Evolutionary conservation across 2,329 filamentous ascomycete species (phyloP).

Genomic region (Emmonsiellopsis sp.): DNA sequence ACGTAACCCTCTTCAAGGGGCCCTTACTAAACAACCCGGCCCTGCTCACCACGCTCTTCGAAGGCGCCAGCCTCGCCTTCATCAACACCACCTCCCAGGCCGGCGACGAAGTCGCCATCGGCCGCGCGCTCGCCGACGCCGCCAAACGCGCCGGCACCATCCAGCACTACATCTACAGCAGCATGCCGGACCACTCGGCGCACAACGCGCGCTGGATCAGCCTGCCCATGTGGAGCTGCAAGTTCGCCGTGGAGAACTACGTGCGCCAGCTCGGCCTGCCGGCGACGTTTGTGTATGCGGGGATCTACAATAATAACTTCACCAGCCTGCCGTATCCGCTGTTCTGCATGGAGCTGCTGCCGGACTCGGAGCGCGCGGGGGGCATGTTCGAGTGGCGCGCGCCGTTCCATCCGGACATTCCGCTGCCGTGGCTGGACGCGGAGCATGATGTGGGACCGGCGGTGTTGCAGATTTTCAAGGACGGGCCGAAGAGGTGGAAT

Average conservation of each 20-base stretch:
- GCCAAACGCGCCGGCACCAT: conserved; percentile 69
- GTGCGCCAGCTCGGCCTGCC: conserved; percentile 72
- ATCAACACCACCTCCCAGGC: conserved; percentile 93
- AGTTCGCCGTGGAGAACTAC: conserved; percentile 89
- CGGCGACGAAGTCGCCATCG: conserved; percentile 85
- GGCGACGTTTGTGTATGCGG: conserved; percentile 88
- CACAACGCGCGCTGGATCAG: conserved; percentile 69
- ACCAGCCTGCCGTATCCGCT: conserved; percentile 85
- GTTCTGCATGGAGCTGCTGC: conserved; percentile 85
- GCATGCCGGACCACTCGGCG: conserved; percentile 87
- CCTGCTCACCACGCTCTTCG: conserved; percentile 69
- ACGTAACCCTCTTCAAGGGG: conserved; percentile 64
- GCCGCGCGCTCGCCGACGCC: conserved; percentile 77
- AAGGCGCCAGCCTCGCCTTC: conserved; percentile 78
- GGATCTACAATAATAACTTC: conserved; percentile 99
- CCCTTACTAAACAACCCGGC: conserved; percentile 59
- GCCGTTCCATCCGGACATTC: conserved; percentile 81
- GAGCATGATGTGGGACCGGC: conserved; percentile 94
- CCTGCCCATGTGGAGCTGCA: conserved; percentile 82
- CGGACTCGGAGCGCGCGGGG: conserved; percentile 42
- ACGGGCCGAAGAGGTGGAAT: conserved; percentile 78
- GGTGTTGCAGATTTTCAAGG: conserved; percentile 88
- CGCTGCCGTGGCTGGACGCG: conserved; percentile 88
- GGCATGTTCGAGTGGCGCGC: conserved; percentile 84
- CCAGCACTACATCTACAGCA: conserved; percentile 90